Conservation (phyloP, 169 alveolate species). For the Cryptosporidium bovis region DNA sequence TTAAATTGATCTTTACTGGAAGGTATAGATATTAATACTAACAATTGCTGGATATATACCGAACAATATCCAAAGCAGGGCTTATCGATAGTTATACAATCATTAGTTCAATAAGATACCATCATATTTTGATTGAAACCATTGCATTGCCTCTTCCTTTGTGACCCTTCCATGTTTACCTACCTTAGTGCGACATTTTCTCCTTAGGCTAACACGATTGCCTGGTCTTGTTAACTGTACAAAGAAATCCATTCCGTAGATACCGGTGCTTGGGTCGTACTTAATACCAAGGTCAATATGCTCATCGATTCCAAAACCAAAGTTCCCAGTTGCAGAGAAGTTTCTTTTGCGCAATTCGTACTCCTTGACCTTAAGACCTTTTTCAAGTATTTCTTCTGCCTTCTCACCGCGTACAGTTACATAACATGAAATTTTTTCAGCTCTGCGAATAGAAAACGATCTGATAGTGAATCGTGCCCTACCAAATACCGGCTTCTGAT, state of each 20-base stretch:
- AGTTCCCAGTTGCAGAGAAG: constrained; percentile 98
- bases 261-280: constrained; percentile 97
- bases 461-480: constrained; percentile 95
- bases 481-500: constrained; percentile 97
- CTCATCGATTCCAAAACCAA: constrained; percentile 99
- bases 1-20: too few species aligned
- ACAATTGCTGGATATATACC: background rate
- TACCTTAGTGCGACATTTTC: constrained; percentile 90
- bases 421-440: constrained; percentile 98
- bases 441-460: constrained; percentile 98
- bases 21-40: too few species aligned
- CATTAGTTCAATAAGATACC: constrained; percentile 93
- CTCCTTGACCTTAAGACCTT: constrained; percentile 99
- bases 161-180: constrained; percentile 95
- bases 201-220: constrained; percentile 95
- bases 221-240: constrained; percentile 99
- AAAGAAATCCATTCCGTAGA: constrained; percentile 99
- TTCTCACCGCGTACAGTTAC: constrained; percentile 99
- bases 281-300: constrained; percentile 99
- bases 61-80: background rate
- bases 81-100: background rate
- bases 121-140: constrained; percentile 97
- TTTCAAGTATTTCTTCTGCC: constrained; percentile 98
- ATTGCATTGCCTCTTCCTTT: constrained; percentile 96
- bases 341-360: constrained; percentile 96